These are phyloP conservation scores for Phaeosphaeria sp. DNA, from an alignment of 2,329 filamentous ascomycete species.

Conservation along the genomic window DNA sequence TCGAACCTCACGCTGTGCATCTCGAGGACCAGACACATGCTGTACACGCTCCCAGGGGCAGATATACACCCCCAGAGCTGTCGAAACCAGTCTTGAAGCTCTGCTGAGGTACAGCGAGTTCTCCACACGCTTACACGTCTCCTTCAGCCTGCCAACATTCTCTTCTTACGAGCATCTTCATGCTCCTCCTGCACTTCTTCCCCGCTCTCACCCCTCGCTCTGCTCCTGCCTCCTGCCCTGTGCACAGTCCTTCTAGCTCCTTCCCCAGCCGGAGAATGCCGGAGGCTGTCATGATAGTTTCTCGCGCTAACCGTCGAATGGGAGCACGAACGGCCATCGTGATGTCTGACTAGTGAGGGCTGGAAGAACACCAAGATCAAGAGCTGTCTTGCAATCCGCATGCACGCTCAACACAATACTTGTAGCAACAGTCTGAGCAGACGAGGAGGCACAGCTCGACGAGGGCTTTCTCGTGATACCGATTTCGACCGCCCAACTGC, in stretches of 20 bases:
- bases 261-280: constrained; percentile 1
- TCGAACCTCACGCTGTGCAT: background rate
- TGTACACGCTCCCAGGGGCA: background rate
- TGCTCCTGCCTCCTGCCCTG: background rate
- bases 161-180: background rate
- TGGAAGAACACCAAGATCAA: constrained; percentile 18
- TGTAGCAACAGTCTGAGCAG: background rate
- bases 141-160: background rate
- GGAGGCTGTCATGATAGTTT: constrained; percentile 11
- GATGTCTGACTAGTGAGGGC: constrained; percentile 10
- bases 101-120: background rate
- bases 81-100: background rate
- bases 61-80: background rate
- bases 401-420: constrained; percentile 21
- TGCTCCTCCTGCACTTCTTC: background rate
- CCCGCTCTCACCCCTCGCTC: background rate
- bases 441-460: constrained; percentile 27
- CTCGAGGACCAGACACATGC: background rate
- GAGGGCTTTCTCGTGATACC: constrained; percentile 22
- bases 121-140: background rate
- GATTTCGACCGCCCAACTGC: constrained; percentile 3
- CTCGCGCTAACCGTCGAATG: constrained; percentile 10
- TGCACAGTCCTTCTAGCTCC: constrained; percentile 1
- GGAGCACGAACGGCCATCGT: background rate
- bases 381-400: constrained; percentile 17